Evolutionary conservation across 768 basidiomycete species (phyloP).

Genomic region (Lentinula boryana): DNA sequence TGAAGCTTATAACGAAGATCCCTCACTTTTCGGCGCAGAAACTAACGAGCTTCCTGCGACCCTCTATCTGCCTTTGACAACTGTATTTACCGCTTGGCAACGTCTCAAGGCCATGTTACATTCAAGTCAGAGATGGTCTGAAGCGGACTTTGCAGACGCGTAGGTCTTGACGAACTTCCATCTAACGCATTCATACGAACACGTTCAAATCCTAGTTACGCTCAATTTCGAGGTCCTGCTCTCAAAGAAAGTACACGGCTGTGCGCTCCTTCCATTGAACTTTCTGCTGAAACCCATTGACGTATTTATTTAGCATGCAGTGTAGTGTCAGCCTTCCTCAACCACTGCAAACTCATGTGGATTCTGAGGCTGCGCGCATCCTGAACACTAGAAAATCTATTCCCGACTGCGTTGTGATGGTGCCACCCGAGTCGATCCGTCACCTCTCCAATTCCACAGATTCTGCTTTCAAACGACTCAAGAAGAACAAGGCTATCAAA

Average conservation of each 20-base stretch:
- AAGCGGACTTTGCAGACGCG: constrained; percentile 52
- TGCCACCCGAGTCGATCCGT: constrained; percentile 31
- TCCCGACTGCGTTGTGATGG: constrained; percentile 45
- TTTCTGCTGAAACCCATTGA: constrained; percentile 3
- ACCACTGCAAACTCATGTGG: constrained; percentile 23
- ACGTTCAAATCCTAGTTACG: constrained; percentile 29
- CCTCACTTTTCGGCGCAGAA: constrained; percentile 31
- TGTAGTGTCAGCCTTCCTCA: constrained; percentile 43
- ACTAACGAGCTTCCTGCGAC: constrained; percentile 11
- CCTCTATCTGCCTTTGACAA: constrained; percentile 30
- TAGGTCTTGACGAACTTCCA: constrained; percentile 20
- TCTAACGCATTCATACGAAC: neutral
- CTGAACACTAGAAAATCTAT: constrained; percentile 39
- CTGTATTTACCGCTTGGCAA: constrained; percentile 40
- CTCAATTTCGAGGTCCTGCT: constrained; percentile 41
- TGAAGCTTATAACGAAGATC: constrained; percentile 20
- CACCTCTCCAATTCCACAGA: constrained; percentile 35
- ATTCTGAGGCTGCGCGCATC: constrained; percentile 26
- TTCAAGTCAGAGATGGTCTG: constrained; percentile 42
- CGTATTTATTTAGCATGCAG: constrained; percentile 32
- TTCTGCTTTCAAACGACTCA: constrained; percentile 44
- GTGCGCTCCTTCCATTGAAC: constrained; percentile 20
- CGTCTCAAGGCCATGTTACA: constrained; percentile 34
- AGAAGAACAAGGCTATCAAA: constrained; percentile 28
- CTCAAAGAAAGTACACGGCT: constrained; percentile 33